These are phyloP conservation scores for Crithidia bombi DNA, from an alignment of 208 protist genomes.

Conservation along the genomic window DNA sequence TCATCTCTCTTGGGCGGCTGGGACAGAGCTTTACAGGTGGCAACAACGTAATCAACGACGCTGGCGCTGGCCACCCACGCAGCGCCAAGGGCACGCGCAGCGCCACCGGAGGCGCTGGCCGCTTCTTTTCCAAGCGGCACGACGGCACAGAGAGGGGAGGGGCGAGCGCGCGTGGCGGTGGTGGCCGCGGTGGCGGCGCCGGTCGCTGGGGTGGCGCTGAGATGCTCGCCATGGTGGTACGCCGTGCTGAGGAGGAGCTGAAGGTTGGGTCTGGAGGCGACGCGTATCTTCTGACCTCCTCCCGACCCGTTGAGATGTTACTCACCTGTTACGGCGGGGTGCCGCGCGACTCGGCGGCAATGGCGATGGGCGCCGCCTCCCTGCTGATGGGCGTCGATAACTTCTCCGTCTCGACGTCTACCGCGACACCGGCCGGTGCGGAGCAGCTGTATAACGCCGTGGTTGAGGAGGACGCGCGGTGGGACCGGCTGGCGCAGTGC, in stretches of 20 bases:
- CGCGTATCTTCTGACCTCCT: constrained; percentile 31
- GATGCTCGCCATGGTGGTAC: constrained; percentile 29
- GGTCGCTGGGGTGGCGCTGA: constrained; percentile 18
- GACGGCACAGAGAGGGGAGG: constrained; percentile 9
- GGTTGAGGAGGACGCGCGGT: constrained; percentile 56
- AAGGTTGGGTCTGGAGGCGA: constrained; percentile 22
- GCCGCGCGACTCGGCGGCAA: constrained; percentile 20
- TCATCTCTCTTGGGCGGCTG: neutral
- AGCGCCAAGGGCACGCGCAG: neutral
- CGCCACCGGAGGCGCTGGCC: neutral
- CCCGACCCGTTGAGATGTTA: constrained; percentile 30
- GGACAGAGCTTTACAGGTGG: neutral
- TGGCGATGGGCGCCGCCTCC: constrained; percentile 24
- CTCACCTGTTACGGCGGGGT: constrained; percentile 37
- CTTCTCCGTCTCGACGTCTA: constrained; percentile 2
- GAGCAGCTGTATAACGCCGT: constrained; percentile 46
- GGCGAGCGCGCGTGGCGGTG: neutral
- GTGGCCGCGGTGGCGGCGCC: neutral
- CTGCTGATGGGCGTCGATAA: constrained; percentile 18
- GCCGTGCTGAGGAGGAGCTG: constrained; percentile 27
- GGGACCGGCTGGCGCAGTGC: constrained; percentile 65
- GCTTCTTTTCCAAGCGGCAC: constrained; percentile 24
- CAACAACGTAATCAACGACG: neutral
- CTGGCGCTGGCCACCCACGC: neutral
- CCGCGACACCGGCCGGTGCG: constrained; percentile 30